Evolutionary conservation across 306 rosid genomes (phyloP).

Genomic region (Quercus gilva): DNA sequence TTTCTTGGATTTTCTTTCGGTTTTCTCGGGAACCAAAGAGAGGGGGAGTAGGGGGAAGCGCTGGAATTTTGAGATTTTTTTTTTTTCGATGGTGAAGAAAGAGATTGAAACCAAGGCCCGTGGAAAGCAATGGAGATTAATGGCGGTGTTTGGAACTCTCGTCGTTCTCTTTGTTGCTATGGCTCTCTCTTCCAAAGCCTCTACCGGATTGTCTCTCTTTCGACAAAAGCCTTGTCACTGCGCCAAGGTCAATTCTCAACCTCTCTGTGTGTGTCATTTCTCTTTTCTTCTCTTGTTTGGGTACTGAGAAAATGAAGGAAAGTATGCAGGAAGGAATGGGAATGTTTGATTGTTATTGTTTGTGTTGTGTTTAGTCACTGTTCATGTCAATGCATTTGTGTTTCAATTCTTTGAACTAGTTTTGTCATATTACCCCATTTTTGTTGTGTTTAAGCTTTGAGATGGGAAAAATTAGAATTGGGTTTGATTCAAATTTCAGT

Average conservation of each 20-base stretch:
- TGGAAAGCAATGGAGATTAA: conserved; percentile 49
- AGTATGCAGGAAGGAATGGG: neutral
- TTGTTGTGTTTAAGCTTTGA: neutral
- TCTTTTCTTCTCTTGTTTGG: neutral
- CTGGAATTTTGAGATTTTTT: neutral
- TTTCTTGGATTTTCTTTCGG: neutral
- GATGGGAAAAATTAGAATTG: neutral
- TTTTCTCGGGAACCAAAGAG: neutral
- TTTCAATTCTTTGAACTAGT: neutral
- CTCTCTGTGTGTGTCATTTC: neutral
- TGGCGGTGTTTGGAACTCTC: conserved; percentile 45
- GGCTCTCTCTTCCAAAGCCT: conserved; percentile 47
- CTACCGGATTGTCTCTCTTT: conserved; percentile 42
- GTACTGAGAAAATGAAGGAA: neutral
- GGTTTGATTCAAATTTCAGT: too few relatives aligned
- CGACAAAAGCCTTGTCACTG: conserved; percentile 69
- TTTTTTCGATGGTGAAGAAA: conserved; percentile 35
- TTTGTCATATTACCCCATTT: neutral
- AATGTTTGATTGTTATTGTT: neutral
- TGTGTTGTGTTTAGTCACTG: neutral
- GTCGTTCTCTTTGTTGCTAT: conserved; percentile 52
- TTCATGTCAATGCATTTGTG: neutral
- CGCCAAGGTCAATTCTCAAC: conserved; percentile 47
- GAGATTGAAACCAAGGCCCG: conserved; percentile 39
- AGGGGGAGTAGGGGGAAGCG: too few relatives aligned